Base-by-base conservation (phyloP, 148 eudicot genomes). In the Rhododendron kiyosumense region DNA sequence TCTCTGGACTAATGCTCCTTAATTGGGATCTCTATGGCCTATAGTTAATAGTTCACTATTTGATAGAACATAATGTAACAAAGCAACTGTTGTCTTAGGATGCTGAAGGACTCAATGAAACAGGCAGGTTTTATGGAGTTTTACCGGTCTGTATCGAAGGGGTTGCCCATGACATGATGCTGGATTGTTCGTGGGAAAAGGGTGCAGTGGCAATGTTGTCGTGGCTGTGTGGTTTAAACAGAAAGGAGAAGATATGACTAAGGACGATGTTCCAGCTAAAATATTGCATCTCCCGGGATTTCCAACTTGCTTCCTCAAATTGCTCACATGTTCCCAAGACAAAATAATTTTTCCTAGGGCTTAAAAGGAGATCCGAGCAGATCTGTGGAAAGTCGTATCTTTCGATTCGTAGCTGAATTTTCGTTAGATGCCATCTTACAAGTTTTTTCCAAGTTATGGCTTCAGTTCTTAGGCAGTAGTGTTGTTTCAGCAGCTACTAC, bases 141-240 rank as follows among this genome's bases (percentile, higher is more conserved):
- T 82, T 93, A 20, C 98, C 99, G 0, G 85, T 95, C 75, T 91
- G 95, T 75, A 81, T 94, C 30, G 92, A 93, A 84, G 94, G 95
- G 79, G 91, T 94, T 87, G 99, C 95, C 22, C 99, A 96, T 82
- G 99, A 96, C 92, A 89, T 96, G 87, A 96, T 96, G 99, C 76
- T 96, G 90, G 99, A 96, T 92, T 91, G 90, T 86, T 92, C 91
- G 3, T 96, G 98, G 99, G 93, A 94, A 73, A 95, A 88, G 87
- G 99, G 98, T 32, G 98, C 98, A 2, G 54, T 87, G 71, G 92
- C 71, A 59, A 90, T 95, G 84, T 86, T 93, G 32, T 86, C 94
- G 20, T 95, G 97, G 98, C 88, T 96, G 34, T 83, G 46, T 41
- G 71, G 79, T 76, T 84, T 90, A 49, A 83, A 76, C 41, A 79